phyloP scores from a whole-genome alignment of 2,329 filamentous ascomycete species.

The Torrubiella hemipterigena region DNA sequence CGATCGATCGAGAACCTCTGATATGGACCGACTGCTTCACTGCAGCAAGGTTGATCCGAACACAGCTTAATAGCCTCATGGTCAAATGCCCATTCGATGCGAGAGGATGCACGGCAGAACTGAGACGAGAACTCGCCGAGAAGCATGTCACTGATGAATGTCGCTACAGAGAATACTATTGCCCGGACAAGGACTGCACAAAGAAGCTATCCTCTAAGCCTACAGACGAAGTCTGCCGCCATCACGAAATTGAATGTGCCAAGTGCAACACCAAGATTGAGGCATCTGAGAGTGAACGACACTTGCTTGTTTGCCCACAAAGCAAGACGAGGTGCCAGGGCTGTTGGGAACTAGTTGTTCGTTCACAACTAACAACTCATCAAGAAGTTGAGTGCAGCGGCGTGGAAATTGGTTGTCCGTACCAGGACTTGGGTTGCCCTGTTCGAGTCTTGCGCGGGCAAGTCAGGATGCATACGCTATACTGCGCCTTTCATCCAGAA shows the following conservation, averaged over 20 bases:
- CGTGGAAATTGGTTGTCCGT: slow-evolving; percentile 34
- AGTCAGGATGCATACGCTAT: slow-evolving; percentile 31
- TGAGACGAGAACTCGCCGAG: slow-evolving; percentile 41
- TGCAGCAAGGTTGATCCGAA: slow-evolving; percentile 36
- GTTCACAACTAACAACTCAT: slow-evolving; percentile 34
- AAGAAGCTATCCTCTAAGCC: slow-evolving; percentile 40
- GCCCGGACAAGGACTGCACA: slow-evolving; percentile 38
- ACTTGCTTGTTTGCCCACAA: slow-evolving; percentile 29
- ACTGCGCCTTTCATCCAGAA: slow-evolving; percentile 38
- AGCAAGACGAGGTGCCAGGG: slow-evolving; percentile 35
- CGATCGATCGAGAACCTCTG: slow-evolving; percentile 41
- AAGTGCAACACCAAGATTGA: slow-evolving; percentile 40
- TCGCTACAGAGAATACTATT: slow-evolving; percentile 41
- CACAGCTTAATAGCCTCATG: slow-evolving; percentile 47
- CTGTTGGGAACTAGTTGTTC: slow-evolving; percentile 32
- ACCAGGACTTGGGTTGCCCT: slow-evolving; percentile 24
- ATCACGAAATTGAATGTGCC: slow-evolving; percentile 37
- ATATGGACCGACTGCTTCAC: slow-evolving; percentile 26
- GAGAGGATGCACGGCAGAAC: slow-evolving; percentile 36
- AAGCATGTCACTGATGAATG: slow-evolving; percentile 46
- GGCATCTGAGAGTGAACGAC: slow-evolving; percentile 25
- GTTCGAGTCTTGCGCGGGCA: slow-evolving; percentile 19
- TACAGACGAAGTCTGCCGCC: slow-evolving; percentile 39
- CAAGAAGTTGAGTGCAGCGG: slow-evolving; percentile 36
- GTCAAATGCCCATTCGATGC: slow-evolving; percentile 45